phyloP scores from a whole-genome alignment of 257 asterid species.

The Fraxinus excelsior region DNA sequence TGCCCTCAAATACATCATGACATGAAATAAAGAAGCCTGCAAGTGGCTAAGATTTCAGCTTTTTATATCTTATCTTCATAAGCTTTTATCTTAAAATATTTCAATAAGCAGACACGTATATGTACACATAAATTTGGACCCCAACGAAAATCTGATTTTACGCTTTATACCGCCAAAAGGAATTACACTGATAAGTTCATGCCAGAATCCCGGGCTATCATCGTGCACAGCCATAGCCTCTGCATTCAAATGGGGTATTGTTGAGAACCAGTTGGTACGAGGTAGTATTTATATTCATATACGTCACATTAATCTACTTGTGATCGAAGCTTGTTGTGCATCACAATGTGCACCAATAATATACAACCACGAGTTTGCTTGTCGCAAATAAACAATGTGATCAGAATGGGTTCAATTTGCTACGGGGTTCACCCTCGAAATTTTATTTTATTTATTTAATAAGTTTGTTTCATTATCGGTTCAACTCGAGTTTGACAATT shows the following conservation, averaged over 20 bases:
- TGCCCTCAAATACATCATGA: constrained; percentile 28
- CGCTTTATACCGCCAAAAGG: neutral
- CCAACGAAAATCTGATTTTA: neutral
- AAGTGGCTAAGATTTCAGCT: constrained; percentile 34
- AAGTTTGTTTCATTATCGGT: too few relatives aligned
- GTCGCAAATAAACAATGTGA: neutral
- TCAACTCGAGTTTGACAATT: too few relatives aligned
- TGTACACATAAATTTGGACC: neutral
- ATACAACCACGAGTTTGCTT: too few relatives aligned
- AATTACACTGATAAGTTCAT: neutral
- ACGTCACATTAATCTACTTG: too few relatives aligned
- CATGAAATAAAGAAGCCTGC: constrained; percentile 18
- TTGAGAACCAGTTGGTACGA: too few relatives aligned
- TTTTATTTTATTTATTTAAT: too few relatives aligned
- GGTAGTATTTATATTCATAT: too few relatives aligned
- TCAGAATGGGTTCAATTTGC: neutral
- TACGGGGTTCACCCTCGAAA: too few relatives aligned
- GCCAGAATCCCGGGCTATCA: too few relatives aligned
- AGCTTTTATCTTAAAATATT: constrained; percentile 19
- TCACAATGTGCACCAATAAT: too few relatives aligned
- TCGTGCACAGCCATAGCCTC: too few relatives aligned
- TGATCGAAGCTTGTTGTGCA: neutral
- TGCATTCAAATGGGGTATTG: too few relatives aligned
- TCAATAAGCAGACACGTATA: neutral
- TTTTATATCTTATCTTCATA: constrained; percentile 25